Evolutionary conservation across 2,329 filamentous ascomycete species (phyloP).

Genomic region (Calonectria ilicicola): DNA sequence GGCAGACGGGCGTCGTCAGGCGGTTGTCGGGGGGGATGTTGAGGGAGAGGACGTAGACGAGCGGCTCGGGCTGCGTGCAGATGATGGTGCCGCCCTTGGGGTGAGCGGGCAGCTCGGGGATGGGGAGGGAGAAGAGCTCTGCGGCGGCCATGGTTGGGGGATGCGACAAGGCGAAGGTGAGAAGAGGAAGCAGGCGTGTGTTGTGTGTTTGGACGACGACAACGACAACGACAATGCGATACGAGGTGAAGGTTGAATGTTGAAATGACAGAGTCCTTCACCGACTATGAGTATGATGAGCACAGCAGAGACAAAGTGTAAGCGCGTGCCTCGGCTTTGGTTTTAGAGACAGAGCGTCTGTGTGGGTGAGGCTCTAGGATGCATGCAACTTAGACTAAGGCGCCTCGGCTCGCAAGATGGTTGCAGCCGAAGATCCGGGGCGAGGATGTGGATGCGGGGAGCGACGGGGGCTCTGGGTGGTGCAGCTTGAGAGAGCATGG

Average conservation of each 20-base stretch:
- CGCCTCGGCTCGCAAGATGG: slow-evolving; percentile 36
- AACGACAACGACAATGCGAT: too few species aligned
- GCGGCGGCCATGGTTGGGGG: slow-evolving; percentile 26
- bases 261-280: too few species aligned
- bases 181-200: background rate
- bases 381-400: background rate
- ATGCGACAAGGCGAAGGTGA: background rate
- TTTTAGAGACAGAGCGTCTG: background rate
- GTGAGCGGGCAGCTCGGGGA: slow-evolving; percentile 61
- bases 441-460: background rate
- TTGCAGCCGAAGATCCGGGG: slow-evolving; percentile 3
- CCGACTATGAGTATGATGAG: too few species aligned
- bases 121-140: slow-evolving; percentile 60
- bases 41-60: slow-evolving; percentile 80
- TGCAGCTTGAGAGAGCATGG: background rate
- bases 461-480: background rate
- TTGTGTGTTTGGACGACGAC: background rate
- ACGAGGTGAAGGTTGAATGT: too few species aligned
- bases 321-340: slow-evolving; percentile 11
- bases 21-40: slow-evolving; percentile 81
- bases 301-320: background rate
- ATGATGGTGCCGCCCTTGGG: slow-evolving; percentile 67
- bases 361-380: slow-evolving; percentile 3
- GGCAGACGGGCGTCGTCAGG: slow-evolving; percentile 75
- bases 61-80: slow-evolving; percentile 69